A percentile compares a stretch with the other conserved stretches of the same genome.
phyloP scores from a whole-genome alignment of 345 rosid genomes.

The Zanthoxylum bungeanum region DNA sequence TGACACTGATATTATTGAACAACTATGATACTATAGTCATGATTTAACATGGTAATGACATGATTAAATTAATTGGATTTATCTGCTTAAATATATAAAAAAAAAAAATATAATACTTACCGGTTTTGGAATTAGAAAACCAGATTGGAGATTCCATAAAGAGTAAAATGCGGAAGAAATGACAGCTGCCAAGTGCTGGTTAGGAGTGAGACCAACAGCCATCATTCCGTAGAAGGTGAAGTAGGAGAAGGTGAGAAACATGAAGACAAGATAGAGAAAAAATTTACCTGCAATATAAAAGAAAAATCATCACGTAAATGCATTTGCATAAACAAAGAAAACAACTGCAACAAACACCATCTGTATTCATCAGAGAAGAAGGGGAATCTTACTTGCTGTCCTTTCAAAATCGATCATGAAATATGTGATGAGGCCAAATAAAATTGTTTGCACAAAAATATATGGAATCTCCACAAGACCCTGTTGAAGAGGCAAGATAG shows the following conservation, averaged over 20 bases:
- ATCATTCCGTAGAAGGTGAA: slow-evolving; percentile 88
- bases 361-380: not conserved
- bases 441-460: slow-evolving; percentile 56
- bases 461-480: slow-evolving; percentile 87
- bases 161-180: slow-evolving; percentile 87
- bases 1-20: not conserved
- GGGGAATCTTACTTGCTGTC: slow-evolving; percentile 48
- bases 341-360: too few relatives aligned
- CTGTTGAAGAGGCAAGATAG: slow-evolving; percentile 18
- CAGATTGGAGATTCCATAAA: slow-evolving; percentile 80
- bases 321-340: not conserved
- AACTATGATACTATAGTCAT: not conserved
- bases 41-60: not conserved
- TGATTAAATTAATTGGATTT: not conserved
- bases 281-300: slow-evolving; percentile 56
- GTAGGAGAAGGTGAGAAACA: slow-evolving; percentile 88
- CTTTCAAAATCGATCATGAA: slow-evolving; percentile 76
- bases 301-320: not conserved
- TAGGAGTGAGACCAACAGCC: slow-evolving; percentile 87
- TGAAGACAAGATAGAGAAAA: slow-evolving; percentile 60
- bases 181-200: slow-evolving; percentile 66
- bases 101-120: slow-evolving; percentile 36
- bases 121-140: slow-evolving; percentile 73
- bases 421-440: slow-evolving; percentile 79
- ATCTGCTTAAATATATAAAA: not conserved